Evolutionary conservation across 495 filamentous ascomycete genomes (phyloP).

Genomic region (Evansstolkia leycettana): DNA sequence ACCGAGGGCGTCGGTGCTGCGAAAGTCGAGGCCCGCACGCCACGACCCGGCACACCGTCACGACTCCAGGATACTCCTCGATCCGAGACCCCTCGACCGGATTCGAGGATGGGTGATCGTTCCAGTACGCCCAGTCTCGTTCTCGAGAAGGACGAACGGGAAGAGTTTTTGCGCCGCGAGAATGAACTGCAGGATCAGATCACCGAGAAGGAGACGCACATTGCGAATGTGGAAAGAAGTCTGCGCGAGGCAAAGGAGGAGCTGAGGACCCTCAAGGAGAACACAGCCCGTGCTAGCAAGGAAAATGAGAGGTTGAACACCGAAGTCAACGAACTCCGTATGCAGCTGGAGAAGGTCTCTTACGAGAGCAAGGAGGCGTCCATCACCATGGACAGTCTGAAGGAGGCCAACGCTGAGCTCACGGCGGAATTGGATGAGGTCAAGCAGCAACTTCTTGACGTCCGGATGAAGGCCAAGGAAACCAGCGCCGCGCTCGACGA

Average conservation of each 20-base stretch:
- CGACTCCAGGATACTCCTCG: conserved; percentile 45
- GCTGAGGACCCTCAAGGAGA: conserved; percentile 66
- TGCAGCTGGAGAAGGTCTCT: conserved; percentile 88
- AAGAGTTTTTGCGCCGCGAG: conserved; percentile 89
- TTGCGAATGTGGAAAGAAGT: conserved; percentile 63
- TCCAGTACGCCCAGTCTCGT: conserved; percentile 75
- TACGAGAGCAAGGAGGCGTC: conserved; percentile 94
- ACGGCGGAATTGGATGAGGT: conserved; percentile 86
- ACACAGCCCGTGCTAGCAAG: conserved; percentile 63
- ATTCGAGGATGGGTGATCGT: conserved; percentile 79
- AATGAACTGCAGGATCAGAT: conserved; percentile 96
- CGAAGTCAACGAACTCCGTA: conserved; percentile 82
- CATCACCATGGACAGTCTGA: conserved; percentile 95
- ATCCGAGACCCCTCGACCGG: conserved; percentile 55
- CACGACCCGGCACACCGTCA: conserved; percentile 71
- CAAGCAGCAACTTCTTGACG: conserved; percentile 92
- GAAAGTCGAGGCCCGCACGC: conserved; percentile 46
- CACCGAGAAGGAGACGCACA: conserved; percentile 77
- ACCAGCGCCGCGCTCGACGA: conserved; percentile 78
- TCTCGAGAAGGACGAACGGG: conserved; percentile 90
- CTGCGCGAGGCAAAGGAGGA: conserved; percentile 76
- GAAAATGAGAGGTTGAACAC: conserved; percentile 75
- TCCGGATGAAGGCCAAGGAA: conserved; percentile 91
- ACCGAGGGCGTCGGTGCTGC: conserved; percentile 43
- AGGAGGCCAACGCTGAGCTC: conserved; percentile 88